phyloP scores from a whole-genome alignment of 371 early-diverging fungal species.

The Edhazardia aedis region DNA sequence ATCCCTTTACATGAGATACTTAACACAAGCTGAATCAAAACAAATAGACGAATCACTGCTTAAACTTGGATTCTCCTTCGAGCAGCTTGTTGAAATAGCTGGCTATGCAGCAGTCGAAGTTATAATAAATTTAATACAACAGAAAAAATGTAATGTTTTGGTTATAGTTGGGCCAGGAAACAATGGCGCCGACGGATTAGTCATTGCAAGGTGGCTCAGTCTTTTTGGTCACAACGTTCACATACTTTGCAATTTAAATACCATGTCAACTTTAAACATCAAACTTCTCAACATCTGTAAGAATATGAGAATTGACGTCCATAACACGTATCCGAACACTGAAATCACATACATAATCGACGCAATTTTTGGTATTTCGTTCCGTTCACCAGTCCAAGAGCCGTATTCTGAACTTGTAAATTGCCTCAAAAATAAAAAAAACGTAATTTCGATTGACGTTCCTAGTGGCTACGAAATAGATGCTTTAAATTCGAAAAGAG shows the following conservation, averaged over 20 bases:
- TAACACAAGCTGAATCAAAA: slow-evolving; percentile 4
- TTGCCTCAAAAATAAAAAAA: background rate
- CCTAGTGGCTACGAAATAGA: slow-evolving; percentile 6
- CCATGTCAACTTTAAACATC: background rate
- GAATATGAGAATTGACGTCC: background rate
- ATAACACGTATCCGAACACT: too few species aligned
- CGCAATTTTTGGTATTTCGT: slow-evolving; percentile 8
- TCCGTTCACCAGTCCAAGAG: background rate
- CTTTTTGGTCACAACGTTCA: background rate
- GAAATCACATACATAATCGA: slow-evolving; percentile 1
- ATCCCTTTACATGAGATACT: too few species aligned
- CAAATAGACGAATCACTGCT: background rate
- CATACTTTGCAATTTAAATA: background rate
- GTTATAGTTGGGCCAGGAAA: slow-evolving; percentile 6
- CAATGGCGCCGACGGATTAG: slow-evolving; percentile 8
- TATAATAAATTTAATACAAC: background rate
- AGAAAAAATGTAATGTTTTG: background rate
- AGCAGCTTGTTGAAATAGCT: slow-evolving; percentile 2
- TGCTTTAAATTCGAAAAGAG: background rate
- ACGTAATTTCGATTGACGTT: slow-evolving; percentile 7
- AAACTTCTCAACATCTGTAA: slow-evolving; percentile 1
- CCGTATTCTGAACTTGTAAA: slow-evolving; percentile 1
- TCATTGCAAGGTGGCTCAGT: slow-evolving; percentile 1
- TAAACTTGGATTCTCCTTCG: background rate
- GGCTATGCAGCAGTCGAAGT: slow-evolving; percentile 5